phyloP scores from a whole-genome alignment of 768 basidiomycete species.

The Termitomyces eurrhizus region DNA sequence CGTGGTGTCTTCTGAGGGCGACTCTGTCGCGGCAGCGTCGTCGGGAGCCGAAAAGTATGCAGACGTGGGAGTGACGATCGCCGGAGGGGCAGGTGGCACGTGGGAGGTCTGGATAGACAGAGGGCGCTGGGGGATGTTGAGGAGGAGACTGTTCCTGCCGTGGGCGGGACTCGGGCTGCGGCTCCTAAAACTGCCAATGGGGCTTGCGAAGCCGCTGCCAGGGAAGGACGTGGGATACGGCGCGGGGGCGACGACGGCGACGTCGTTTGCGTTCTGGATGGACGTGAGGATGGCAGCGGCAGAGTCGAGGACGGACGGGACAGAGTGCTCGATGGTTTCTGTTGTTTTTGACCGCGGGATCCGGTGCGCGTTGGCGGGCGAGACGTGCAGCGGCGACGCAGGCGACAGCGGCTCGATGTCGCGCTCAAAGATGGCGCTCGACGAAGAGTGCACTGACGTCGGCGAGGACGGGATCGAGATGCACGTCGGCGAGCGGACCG shows the following conservation, averaged over 20 bases:
- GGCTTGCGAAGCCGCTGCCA: constrained; percentile 60
- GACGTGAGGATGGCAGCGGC: constrained; percentile 71
- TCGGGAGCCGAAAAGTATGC: constrained; percentile 41
- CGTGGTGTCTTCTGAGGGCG: constrained; percentile 8
- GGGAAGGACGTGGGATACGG: constrained; percentile 14
- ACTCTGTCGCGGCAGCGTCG: constrained; percentile 22
- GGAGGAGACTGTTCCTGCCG: constrained; percentile 40
- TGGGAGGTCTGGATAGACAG: constrained; percentile 10
- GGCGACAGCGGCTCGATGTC: constrained; percentile 69
- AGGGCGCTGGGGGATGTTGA: constrained; percentile 40
- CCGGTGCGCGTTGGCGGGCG: constrained; percentile 61
- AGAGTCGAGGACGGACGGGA: constrained; percentile 82
- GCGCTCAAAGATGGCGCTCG: constrained; percentile 88
- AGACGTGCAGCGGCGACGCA: constrained; percentile 21
- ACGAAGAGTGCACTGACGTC: constrained; percentile 77
- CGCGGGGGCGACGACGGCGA: constrained; percentile 62
- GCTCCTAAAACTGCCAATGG: constrained; percentile 65
- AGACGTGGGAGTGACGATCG: constrained; percentile 45
- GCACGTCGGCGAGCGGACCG: constrained; percentile 57
- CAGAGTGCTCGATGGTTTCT: constrained; percentile 72
- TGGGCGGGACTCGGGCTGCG: constrained; percentile 61
- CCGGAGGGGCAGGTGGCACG: constrained; percentile 16
- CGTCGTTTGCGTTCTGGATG: constrained; percentile 38
- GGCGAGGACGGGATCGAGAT: constrained; percentile 83
- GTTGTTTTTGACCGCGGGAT: constrained; percentile 69